Conservation (phyloP, 1,284 basidiomycete genomes). For the Marasmius sp. region DNA sequence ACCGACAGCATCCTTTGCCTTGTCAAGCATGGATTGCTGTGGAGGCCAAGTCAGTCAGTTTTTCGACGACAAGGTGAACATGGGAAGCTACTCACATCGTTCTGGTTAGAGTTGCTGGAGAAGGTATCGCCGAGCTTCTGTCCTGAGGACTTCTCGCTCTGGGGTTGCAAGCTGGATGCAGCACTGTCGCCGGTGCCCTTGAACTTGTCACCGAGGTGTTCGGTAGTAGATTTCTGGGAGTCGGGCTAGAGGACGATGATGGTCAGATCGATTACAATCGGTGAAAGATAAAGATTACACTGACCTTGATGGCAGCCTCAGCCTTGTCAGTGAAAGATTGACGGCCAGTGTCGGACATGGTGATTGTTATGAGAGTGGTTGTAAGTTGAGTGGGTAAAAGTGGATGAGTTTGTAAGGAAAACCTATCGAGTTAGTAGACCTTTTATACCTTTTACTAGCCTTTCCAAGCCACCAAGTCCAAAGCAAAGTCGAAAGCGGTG, state of each 20-base stretch:
- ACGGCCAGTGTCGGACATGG: conserved; percentile 46
- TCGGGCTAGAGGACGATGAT: not conserved
- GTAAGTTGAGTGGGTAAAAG: not conserved
- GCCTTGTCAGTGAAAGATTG: conserved; percentile 57
- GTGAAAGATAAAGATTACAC: not conserved
- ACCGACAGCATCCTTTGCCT: conserved; percentile 53
- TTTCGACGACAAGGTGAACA: conserved; percentile 3
- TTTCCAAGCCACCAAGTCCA: not conserved
- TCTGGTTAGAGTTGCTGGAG: conserved; percentile 41
- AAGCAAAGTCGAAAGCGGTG: not conserved
- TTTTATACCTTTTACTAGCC: not conserved
- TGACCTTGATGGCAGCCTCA: conserved; percentile 44
- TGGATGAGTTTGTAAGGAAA: not conserved
- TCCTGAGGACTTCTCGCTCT: conserved; percentile 15
- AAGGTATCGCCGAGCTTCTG: conserved; percentile 38
- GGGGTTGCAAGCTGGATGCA: conserved; percentile 13
- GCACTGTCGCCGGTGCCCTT: conserved; percentile 1
- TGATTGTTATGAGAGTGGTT: conserved; percentile 13
- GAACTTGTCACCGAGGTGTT: conserved; percentile 7
- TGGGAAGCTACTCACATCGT: conserved; percentile 25
- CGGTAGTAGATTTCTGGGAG: not conserved
- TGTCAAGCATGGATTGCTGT: conserved; percentile 42
- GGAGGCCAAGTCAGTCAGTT: not conserved
- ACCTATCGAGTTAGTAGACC: not conserved
- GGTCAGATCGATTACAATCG: not conserved